Percentiles rank a stretch among this genome's conserved stretches.
Evolutionary conservation across 192 early-diverging fungal genomes (phyloP).

Genomic region (Mortierella claussenii): DNA sequence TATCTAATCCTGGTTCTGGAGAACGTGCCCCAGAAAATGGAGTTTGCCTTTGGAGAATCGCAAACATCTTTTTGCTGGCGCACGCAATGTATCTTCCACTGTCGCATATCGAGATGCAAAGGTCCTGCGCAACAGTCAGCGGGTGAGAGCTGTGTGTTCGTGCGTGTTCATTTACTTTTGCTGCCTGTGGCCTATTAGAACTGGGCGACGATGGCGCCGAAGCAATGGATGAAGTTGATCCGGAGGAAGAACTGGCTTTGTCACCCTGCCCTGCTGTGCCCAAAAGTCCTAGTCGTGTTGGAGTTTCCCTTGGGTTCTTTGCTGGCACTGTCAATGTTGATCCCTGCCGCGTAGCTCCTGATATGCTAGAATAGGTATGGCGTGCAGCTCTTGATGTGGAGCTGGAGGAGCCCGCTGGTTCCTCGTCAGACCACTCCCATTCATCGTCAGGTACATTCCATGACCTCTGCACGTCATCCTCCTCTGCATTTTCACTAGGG

Average conservation of each 20-base stretch:
- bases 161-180: too few relatives aligned
- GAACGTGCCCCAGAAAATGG: neutral
- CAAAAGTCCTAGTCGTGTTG: constrained; percentile 3
- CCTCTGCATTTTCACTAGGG: neutral
- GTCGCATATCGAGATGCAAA: constrained; percentile 38
- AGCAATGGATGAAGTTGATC: neutral
- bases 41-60: constrained; percentile 23
- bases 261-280: neutral
- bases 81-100: constrained; percentile 45
- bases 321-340: neutral
- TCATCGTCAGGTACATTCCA: constrained; percentile 54
- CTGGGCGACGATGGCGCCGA: constrained; percentile 13
- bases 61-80: constrained; percentile 49
- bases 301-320: neutral
- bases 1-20: neutral
- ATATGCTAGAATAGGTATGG: neutral
- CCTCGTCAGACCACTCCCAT: constrained; percentile 51
- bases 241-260: neutral
- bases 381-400: constrained; percentile 2
- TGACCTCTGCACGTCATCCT: constrained; percentile 7
- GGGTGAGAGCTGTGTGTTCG: constrained; percentile 10
- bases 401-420: neutral
- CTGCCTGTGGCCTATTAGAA: neutral
- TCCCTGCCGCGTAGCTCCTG: constrained; percentile 3
- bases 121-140: constrained; percentile 44